Base-by-base conservation (phyloP, 371 early-diverging fungal genomes). In the Mortierella sp. region DNA sequence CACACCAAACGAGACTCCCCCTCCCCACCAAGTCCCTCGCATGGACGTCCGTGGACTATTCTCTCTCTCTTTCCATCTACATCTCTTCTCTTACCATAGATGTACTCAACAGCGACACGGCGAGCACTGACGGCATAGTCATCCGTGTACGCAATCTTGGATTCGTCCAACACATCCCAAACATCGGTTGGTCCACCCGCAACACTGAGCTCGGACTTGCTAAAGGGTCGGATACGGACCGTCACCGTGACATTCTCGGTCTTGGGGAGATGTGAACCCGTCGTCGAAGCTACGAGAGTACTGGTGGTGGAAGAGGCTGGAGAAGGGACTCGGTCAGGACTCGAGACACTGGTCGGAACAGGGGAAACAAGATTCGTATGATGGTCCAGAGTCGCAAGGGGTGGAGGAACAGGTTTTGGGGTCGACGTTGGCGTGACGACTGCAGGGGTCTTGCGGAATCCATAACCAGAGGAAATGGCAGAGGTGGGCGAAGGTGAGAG, bases 191-290 rank as follows among this genome's bases (percentile, higher is more conserved):
- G 62, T 50, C 79, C 79, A 19, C 73, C 73, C n/a, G 79, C 65
- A 28, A 63, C 79, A 50, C 66, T 72, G 28, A 77, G 66, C 43
- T 77, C 79, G 7, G 79, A 77, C 37, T 29, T 63, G 46, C 73
- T 72, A 51, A 72, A 69, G 25, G 79, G 79, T 16, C 79, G 72
- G 52, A 72, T 72, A 29, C 79, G 72, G 18, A 77, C 79, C 14
- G 79, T 72, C n/a, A 77, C 79, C 9, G 79, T 77, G 25, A 77
- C 79, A 29, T 77, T 77, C 55, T 77, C 79, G 18, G 79, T 66
- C 57, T 77, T 77, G 25, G 63, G 51, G 1, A 50, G 1, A 57
- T 19, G 59, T 4, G 23, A 9, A 14, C 26, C 3, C 4, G 9
- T 28, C 11, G 66, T 4, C 50, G 43, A 23, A 11, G 43, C 46